These are phyloP conservation scores for Lepraria neglecta DNA, from an alignment of 495 filamentous ascomycete genomes.

Conservation along the genomic window DNA sequence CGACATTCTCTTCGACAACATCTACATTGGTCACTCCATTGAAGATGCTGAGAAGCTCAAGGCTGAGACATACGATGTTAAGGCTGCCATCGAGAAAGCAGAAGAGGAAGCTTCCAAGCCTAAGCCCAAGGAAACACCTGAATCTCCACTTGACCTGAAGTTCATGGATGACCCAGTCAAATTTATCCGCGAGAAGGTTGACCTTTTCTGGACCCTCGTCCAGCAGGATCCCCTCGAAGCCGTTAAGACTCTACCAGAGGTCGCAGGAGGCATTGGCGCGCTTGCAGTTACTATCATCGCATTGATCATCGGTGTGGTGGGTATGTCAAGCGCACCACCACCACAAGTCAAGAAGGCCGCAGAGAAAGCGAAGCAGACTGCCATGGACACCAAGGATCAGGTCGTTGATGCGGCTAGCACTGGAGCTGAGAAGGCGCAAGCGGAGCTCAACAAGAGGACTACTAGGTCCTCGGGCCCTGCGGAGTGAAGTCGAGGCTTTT, in stretches of 20 bases:
- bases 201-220: conserved; percentile 78
- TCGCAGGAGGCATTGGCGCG: conserved; percentile 71
- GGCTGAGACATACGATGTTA: conserved; percentile 87
- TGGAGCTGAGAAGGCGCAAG: conserved; percentile 46
- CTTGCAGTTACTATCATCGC: conserved; percentile 62
- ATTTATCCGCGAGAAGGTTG: conserved; percentile 87
- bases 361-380: conserved; percentile 67
- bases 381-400: conserved; percentile 72
- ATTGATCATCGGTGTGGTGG: conserved; percentile 55
- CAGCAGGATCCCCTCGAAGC: conserved; percentile 85
- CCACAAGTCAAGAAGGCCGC: conserved; percentile 51
- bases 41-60: conserved; percentile 89
- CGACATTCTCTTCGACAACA: conserved; percentile 98
- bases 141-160: conserved; percentile 65
- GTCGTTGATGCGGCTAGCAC: conserved; percentile 60
- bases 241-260: conserved; percentile 84
- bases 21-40: conserved; percentile 98
- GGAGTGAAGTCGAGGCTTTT: conserved; percentile 21
- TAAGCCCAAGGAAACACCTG: conserved; percentile 58
- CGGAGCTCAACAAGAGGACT: conserved; percentile 54
- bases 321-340: conserved; percentile 48
- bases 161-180: conserved; percentile 89
- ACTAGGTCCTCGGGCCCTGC: conserved; percentile 51
- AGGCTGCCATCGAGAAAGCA: conserved; percentile 75
- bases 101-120: conserved; percentile 80